A percentile compares a stretch with the other conserved stretches of the same genome.
Evolutionary conservation across 1,284 basidiomycete genomes (phyloP).

Genomic region (Austroboletus niveus): DNA sequence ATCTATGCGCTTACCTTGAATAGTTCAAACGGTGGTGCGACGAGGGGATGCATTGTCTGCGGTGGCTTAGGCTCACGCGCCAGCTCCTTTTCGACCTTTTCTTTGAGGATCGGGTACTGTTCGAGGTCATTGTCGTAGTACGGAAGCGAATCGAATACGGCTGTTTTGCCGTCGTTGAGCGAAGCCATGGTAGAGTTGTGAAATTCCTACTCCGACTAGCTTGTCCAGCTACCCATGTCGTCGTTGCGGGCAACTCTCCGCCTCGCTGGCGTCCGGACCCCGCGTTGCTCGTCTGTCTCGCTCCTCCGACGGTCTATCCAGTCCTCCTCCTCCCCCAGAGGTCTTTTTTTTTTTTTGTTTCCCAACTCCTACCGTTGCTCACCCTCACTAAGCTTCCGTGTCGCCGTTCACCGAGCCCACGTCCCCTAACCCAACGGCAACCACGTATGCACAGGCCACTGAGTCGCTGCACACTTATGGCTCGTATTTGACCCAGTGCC

Average conservation of each 20-base stretch:
- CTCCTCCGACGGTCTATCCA: conserved; percentile 17
- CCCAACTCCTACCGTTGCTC: conserved; percentile 4
- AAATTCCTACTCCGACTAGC: conserved; percentile 31
- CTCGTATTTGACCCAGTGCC: conserved; percentile 85
- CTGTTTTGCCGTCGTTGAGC: conserved; percentile 8
- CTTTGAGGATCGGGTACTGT: conserved; percentile 64
- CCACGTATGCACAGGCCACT: conserved; percentile 66
- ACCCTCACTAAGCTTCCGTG: conserved; percentile 49
- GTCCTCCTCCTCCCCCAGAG: conserved; percentile 24
- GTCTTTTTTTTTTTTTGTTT: conserved; percentile 45
- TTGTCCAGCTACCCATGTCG: conserved; percentile 31
- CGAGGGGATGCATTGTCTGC: conserved; percentile 59
- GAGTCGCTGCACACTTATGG: conserved; percentile 85
- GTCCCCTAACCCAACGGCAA: conserved; percentile 79
- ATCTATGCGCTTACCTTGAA: conserved; percentile 57
- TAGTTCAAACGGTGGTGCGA: conserved; percentile 66
- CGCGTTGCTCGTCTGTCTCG: conserved; percentile 5
- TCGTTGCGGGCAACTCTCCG: conserved; percentile 51
- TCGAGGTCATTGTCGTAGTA: conserved; percentile 96
- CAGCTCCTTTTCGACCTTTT: conserved; percentile 73
- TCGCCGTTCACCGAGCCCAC: conserved; percentile 86
- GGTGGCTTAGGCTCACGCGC: conserved; percentile 62
- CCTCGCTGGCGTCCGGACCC: conserved; percentile 32
- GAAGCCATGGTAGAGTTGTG: conserved; percentile 17
- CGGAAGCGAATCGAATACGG: conserved; percentile 82